phyloP scores from a whole-genome alignment of 1,139 yeast genomes.

The Hyphopichia fennica region DNA sequence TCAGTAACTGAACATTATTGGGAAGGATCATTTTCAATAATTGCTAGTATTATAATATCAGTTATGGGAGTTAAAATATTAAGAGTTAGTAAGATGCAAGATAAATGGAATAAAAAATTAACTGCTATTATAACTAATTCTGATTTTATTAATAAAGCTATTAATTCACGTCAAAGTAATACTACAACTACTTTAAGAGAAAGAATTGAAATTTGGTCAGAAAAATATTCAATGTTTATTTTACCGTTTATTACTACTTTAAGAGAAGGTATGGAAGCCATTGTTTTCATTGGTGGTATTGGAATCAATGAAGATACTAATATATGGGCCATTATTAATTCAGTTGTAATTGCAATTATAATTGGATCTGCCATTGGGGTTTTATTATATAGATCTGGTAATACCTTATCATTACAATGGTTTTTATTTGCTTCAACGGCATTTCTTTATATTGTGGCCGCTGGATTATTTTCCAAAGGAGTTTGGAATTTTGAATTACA shows the following conservation, averaged over 20 bases:
- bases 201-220: conserved; percentile 20
- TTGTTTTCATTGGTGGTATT: conserved; percentile 48
- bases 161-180: conserved; percentile 3
- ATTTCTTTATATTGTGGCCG: conserved; percentile 45
- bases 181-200: conserved; percentile 3
- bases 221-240: conserved; percentile 40
- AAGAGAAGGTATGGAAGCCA: conserved; percentile 51
- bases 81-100: conserved; percentile 59
- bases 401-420: conserved; percentile 41
- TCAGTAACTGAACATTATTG: conserved; percentile 46
- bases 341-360: conserved; percentile 29
- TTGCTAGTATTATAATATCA: conserved; percentile 45
- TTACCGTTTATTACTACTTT: conserved; percentile 47
- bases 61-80: conserved; percentile 46
- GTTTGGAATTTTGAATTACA: conserved; percentile 49
- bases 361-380: conserved; percentile 38
- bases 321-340: conserved; percentile 30
- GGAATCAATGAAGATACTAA: conserved; percentile 45
- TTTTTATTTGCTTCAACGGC: conserved; percentile 42
- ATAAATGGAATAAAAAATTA: conserved; percentile 80
- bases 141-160: conserved; percentile 15
- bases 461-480: conserved; percentile 47
- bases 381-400: conserved; percentile 42
- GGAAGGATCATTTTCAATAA: conserved; percentile 46
- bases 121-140: conserved; percentile 20